These are phyloP conservation scores for Purpureocillium lavendulum DNA, from an alignment of 2,329 filamentous ascomycete species.

Conservation along the genomic window DNA sequence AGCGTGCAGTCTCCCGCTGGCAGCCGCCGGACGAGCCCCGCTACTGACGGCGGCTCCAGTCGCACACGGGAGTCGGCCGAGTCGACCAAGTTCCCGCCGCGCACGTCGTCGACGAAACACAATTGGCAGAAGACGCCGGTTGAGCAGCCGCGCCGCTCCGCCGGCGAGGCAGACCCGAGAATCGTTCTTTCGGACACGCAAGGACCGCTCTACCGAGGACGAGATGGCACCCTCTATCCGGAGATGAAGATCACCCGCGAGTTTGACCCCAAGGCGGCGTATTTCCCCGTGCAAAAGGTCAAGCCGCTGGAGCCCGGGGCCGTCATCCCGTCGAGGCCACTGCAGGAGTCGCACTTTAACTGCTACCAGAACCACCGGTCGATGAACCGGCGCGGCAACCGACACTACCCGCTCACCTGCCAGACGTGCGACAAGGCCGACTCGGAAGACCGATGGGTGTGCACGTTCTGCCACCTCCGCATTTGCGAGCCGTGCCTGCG, in stretches of 20 bases:
- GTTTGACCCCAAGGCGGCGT: conserved; percentile 25
- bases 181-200: conserved; percentile 24
- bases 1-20: neutral
- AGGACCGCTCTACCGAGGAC: conserved; percentile 24
- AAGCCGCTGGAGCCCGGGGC: conserved; percentile 20
- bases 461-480: conserved; percentile 41
- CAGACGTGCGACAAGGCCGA: conserved; percentile 42
- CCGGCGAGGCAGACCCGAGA: conserved; percentile 18
- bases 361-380: conserved; percentile 40
- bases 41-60: conserved; percentile 12
- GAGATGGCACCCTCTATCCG: conserved; percentile 31
- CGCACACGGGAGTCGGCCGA: conserved; percentile 12
- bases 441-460: conserved; percentile 34
- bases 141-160: conserved; percentile 14
- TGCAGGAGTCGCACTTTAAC: conserved; percentile 34
- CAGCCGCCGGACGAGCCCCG: conserved; percentile 3
- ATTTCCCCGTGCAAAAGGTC: conserved; percentile 26
- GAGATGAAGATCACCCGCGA: conserved; percentile 28
- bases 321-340: conserved; percentile 31
- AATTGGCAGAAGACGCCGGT: conserved; percentile 9
- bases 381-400: conserved; percentile 41
- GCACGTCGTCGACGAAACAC: conserved; percentile 21
- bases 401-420: conserved; percentile 42
- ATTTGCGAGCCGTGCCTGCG: conserved; percentile 41
- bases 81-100: conserved; percentile 18